Evolutionary conservation across 2,329 filamentous ascomycete species (phyloP).

Genomic region (Epichloe brachyelytri): DNA sequence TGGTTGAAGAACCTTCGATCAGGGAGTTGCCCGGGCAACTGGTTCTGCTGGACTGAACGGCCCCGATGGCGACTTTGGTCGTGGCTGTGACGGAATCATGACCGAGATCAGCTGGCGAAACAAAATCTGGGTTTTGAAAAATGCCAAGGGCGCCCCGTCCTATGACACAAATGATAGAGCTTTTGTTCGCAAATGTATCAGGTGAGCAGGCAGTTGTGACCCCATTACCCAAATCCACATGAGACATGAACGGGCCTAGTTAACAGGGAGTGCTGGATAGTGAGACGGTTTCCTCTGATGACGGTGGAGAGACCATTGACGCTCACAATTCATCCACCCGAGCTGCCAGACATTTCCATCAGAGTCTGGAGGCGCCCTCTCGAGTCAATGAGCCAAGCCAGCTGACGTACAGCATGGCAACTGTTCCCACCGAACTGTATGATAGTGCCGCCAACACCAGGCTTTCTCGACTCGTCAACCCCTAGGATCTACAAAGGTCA

Average conservation of each 20-base stretch:
- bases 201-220: conserved; percentile 9
- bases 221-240: too few species aligned
- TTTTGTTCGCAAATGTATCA: conserved; percentile 12
- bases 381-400: background rate
- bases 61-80: conserved; percentile 8
- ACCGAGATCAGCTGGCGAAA: conserved; percentile 18
- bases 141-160: conserved; percentile 6
- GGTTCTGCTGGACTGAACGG: conserved; percentile 7
- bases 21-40: conserved; percentile 11
- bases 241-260: background rate
- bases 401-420: conserved; percentile 1
- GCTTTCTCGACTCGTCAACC: conserved; percentile 12
- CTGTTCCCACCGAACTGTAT: conserved; percentile 7
- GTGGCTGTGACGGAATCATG: conserved; percentile 16
- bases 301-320: background rate
- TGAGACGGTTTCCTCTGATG: background rate
- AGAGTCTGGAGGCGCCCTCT: background rate
- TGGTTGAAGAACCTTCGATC: conserved; percentile 17
- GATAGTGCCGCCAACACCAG: conserved; percentile 10
- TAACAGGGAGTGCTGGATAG: background rate
- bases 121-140: conserved; percentile 10
- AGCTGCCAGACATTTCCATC: background rate
- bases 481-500: conserved; percentile 10
- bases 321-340: background rate
- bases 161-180: conserved; percentile 13